These are phyloP conservation scores for Cladorrhinum sp. DNA, from an alignment of 2,329 filamentous ascomycete species.

Conservation along the genomic window DNA sequence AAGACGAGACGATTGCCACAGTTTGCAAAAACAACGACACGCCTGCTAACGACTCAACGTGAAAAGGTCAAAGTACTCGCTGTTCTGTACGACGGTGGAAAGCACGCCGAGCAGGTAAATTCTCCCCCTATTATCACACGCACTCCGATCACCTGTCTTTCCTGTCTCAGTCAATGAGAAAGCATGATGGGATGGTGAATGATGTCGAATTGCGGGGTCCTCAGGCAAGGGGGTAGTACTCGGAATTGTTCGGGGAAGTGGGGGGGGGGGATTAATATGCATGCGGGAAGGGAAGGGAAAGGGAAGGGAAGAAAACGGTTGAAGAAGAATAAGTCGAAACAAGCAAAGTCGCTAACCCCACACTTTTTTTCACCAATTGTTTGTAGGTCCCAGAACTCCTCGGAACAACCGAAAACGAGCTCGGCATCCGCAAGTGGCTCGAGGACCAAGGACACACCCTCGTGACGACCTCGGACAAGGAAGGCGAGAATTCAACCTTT, in stretches of 20 bases:
- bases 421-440: slow-evolving; percentile 94
- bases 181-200: neutral
- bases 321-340: too few species aligned
- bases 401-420: slow-evolving; percentile 97
- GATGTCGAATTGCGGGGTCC: slow-evolving; percentile 13
- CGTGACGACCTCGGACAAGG: slow-evolving; percentile 96
- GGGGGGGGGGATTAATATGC: neutral
- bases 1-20: neutral
- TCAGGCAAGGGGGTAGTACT: neutral
- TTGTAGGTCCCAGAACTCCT: slow-evolving; percentile 73
- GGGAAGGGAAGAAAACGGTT: too few species aligned
- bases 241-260: slow-evolving; percentile 13
- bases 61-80: slow-evolving; percentile 90
- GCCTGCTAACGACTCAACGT: slow-evolving; percentile 52
- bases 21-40: slow-evolving; percentile 25
- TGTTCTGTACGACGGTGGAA: slow-evolving; percentile 86
- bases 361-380: too few species aligned
- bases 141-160: slow-evolving; percentile 5
- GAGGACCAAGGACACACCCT: slow-evolving; percentile 96
- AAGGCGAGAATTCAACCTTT: slow-evolving; percentile 86
- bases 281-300: too few species aligned
- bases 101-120: slow-evolving; percentile 81
- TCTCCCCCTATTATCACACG: too few species aligned
- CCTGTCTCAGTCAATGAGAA: neutral
- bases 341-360: too few species aligned